Conservation (phyloP, 1,284 basidiomycete genomes). For the Pholiota adiposa region DNA sequence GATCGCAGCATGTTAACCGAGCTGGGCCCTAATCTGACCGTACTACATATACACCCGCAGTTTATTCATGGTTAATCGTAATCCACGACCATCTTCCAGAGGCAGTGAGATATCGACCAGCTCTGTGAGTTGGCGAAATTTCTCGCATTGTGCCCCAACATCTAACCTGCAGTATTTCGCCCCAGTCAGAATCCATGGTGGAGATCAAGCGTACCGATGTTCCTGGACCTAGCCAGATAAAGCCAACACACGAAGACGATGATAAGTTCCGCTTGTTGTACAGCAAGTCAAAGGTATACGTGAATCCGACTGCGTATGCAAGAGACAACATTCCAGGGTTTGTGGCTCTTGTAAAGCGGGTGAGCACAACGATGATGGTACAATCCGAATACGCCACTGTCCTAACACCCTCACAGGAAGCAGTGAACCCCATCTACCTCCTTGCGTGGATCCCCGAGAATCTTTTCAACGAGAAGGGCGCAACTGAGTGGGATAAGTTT, state of each 20-base stretch:
- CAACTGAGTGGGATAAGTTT: slow-evolving; percentile 85
- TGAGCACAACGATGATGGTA: slow-evolving; percentile 40
- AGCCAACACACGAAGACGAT: slow-evolving; percentile 40
- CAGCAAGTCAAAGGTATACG: slow-evolving; percentile 90
- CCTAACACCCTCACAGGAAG: slow-evolving; percentile 53
- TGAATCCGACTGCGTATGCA: slow-evolving; percentile 91
- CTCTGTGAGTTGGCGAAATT: slow-evolving; percentile 27
- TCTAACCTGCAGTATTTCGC: slow-evolving; percentile 1
- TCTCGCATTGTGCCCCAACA: background rate
- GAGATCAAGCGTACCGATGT: slow-evolving; percentile 63
- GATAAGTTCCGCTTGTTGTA: slow-evolving; percentile 78
- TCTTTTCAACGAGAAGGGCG: slow-evolving; percentile 75
- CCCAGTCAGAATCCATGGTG: slow-evolving; percentile 71
- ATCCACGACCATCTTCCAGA: slow-evolving; percentile 32
- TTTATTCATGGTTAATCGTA: slow-evolving; percentile 24
- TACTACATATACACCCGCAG: slow-evolving; percentile 13
- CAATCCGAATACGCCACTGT: slow-evolving; percentile 1
- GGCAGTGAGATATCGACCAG: slow-evolving; percentile 40
- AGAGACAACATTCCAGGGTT: slow-evolving; percentile 95
- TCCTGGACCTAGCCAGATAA: slow-evolving; percentile 25
- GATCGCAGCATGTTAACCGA: slow-evolving; percentile 21
- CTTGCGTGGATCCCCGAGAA: slow-evolving; percentile 88
- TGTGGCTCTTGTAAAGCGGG: slow-evolving; percentile 84
- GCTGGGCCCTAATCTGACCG: slow-evolving; percentile 4
- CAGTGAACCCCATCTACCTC: slow-evolving; percentile 71